A percentile compares a stretch with the other conserved stretches of the same genome.
phyloP scores from a whole-genome alignment of 2,329 filamentous ascomycete species.

The Leptosphaerulina australis region DNA sequence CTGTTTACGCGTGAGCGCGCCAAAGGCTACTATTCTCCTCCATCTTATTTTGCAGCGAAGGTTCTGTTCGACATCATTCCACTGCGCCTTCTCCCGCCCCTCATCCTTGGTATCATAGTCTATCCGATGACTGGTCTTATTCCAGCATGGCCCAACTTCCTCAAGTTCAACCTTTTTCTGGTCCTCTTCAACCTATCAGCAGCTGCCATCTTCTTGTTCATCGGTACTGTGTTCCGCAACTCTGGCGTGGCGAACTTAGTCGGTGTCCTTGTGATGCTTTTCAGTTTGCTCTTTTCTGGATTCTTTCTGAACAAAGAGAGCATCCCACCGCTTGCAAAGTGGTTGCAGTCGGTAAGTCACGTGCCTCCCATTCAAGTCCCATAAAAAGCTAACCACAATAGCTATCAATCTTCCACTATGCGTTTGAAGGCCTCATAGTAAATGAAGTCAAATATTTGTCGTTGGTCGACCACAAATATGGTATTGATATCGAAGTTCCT shows the following conservation, averaged over 20 bases:
- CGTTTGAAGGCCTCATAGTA: slow-evolving; percentile 93
- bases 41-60: slow-evolving; percentile 94
- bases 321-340: slow-evolving; percentile 82
- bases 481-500: slow-evolving; percentile 93
- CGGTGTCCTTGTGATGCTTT: slow-evolving; percentile 95
- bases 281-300: slow-evolving; percentile 92
- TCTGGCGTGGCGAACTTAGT: slow-evolving; percentile 90
- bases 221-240: slow-evolving; percentile 94
- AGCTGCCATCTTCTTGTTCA: slow-evolving; percentile 90
- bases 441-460: slow-evolving; percentile 93
- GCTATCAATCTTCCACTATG: slow-evolving; percentile 97
- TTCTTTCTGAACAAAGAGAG: slow-evolving; percentile 93
- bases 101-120: slow-evolving; percentile 93
- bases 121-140: slow-evolving; percentile 98
- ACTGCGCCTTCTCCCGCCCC: slow-evolving; percentile 88
- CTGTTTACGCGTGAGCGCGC: slow-evolving; percentile 92
- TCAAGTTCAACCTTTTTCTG: slow-evolving; percentile 88
- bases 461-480: slow-evolving; percentile 91
- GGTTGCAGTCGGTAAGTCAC: slow-evolving; percentile 77
- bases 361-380: no score
- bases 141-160: slow-evolving; percentile 79
- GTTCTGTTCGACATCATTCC: slow-evolving; percentile 98
- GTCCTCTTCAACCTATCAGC: slow-evolving; percentile 96
- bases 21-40: slow-evolving; percentile 93
- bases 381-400: slow-evolving; percentile 36